phyloP scores from a whole-genome alignment of 805 yeast species.

The Kuraishia hungarica region DNA sequence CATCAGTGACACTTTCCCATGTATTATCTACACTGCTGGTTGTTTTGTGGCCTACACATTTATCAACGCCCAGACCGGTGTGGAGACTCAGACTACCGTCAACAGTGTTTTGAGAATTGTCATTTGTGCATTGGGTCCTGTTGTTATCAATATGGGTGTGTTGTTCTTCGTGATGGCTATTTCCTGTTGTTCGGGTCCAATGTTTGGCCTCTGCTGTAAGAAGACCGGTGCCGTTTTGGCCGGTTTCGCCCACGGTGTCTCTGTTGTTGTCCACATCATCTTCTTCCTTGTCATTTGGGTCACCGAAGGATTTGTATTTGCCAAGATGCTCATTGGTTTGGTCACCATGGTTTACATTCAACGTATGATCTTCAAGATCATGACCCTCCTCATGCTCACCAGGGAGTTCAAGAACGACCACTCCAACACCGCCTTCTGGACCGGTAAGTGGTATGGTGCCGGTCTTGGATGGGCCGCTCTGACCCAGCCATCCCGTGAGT shows the following conservation, averaged over 20 bases:
- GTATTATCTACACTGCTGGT: conserved; percentile 68
- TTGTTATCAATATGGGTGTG: conserved; percentile 83
- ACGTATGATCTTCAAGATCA: conserved; percentile 76
- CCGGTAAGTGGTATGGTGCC: conserved; percentile 97
- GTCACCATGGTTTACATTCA: conserved; percentile 80
- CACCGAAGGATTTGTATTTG: conserved; percentile 83
- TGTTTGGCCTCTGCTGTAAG: conserved; percentile 91
- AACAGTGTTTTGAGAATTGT: conserved; percentile 67
- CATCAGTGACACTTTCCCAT: conserved; percentile 65
- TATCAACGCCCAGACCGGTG: conserved; percentile 85
- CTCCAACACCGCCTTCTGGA: conserved; percentile 98
- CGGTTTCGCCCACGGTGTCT: conserved; percentile 90
- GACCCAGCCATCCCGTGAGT: conserved; percentile 95
- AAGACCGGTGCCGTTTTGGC: conserved; percentile 95
- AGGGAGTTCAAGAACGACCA: conserved; percentile 96
- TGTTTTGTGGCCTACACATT: conserved; percentile 73
- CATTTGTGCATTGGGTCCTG: conserved; percentile 84
- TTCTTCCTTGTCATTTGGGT: conserved; percentile 97
- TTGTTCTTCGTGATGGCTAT: conserved; percentile 67
- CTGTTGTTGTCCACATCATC: conserved; percentile 78
- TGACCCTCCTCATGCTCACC: conserved; percentile 72
- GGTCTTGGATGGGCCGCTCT: conserved; percentile 91
- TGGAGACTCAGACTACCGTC: conserved; percentile 40
- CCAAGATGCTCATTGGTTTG: conserved; percentile 81
- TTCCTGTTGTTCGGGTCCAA: conserved; percentile 97